Conservation (phyloP, 1,139 yeast species). For the Sugiyamaella novakii region DNA sequence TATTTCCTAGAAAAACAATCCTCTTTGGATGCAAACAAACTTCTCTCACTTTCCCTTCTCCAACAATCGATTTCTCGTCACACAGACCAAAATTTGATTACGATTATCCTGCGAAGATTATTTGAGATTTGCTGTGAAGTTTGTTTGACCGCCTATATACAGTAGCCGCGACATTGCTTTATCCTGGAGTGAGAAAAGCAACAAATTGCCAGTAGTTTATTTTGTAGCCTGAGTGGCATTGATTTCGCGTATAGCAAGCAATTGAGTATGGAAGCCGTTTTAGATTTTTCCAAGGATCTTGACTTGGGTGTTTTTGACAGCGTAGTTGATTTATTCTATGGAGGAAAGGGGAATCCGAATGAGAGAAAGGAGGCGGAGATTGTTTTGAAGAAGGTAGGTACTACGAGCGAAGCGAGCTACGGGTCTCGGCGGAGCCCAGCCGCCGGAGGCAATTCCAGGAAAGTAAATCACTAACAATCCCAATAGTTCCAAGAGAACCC, state of each 20-base stretch:
- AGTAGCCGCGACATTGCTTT: neutral
- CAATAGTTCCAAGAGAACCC: slow-evolving; percentile 80
- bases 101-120: neutral
- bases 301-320: slow-evolving; percentile 80
- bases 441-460: neutral
- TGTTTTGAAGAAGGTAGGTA: slow-evolving; percentile 61
- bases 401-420: neutral
- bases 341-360: slow-evolving; percentile 68
- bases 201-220: too few species aligned
- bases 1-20: slow-evolving; percentile 11
- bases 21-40: slow-evolving; percentile 14
- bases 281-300: slow-evolving; percentile 82
- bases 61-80: neutral
- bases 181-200: slow-evolving; percentile 4
- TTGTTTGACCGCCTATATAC: neutral
- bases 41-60: slow-evolving; percentile 2
- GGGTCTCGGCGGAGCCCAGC: neutral
- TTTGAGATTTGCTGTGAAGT: neutral
- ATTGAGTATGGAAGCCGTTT: slow-evolving; percentile 88
- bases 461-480: slow-evolving; percentile 4
- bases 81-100: slow-evolving; percentile 1
- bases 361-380: slow-evolving; percentile 80
- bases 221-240: too few species aligned
- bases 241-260: too few species aligned
- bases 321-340: slow-evolving; percentile 84